A percentile compares a stretch with the other conserved stretches of the same genome.
Evolutionary conservation across 2,329 filamentous ascomycete genomes (phyloP).

Genomic region (Penicillium palitans): DNA sequence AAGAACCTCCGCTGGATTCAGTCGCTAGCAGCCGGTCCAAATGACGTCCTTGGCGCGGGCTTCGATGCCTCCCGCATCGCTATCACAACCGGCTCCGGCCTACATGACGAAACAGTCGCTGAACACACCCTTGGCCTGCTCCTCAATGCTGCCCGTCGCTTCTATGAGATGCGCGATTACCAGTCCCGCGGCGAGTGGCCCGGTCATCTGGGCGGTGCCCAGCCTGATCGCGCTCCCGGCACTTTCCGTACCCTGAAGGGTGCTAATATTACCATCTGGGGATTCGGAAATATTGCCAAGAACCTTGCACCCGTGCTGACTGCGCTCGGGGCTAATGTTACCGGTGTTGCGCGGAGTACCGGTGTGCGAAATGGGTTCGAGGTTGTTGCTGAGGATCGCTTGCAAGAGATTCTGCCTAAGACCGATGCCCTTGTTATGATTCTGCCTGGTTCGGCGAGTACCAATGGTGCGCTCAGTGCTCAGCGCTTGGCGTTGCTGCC

Average conservation of each 20-base stretch:
- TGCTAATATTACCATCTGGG: constrained; percentile 62
- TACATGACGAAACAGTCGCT: constrained; percentile 65
- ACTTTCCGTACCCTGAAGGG: constrained; percentile 61
- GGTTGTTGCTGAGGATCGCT: constrained; percentile 57
- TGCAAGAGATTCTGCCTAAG: constrained; percentile 55
- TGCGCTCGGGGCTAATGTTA: constrained; percentile 59
- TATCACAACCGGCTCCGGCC: constrained; percentile 63
- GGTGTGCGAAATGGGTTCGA: constrained; percentile 62
- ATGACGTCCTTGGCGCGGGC: constrained; percentile 63
- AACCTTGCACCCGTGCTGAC: constrained; percentile 56
- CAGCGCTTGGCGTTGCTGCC: constrained; percentile 57
- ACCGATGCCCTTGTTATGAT: constrained; percentile 70
- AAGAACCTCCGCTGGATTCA: constrained; percentile 65
- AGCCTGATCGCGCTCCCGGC: constrained; percentile 46
- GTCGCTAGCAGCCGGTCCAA: constrained; percentile 65
- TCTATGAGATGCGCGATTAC: constrained; percentile 60
- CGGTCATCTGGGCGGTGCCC: constrained; percentile 60
- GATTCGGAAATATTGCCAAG: constrained; percentile 67
- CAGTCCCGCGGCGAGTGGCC: constrained; percentile 61
- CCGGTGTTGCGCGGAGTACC: constrained; percentile 56
- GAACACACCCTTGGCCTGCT: constrained; percentile 62
- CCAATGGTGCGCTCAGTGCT: constrained; percentile 56
- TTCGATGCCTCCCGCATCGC: constrained; percentile 54
- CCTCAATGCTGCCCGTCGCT: constrained; percentile 49
- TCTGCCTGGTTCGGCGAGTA: constrained; percentile 59